Conservation (phyloP, 2,329 filamentous ascomycete species). For the Alternaria panax region DNA sequence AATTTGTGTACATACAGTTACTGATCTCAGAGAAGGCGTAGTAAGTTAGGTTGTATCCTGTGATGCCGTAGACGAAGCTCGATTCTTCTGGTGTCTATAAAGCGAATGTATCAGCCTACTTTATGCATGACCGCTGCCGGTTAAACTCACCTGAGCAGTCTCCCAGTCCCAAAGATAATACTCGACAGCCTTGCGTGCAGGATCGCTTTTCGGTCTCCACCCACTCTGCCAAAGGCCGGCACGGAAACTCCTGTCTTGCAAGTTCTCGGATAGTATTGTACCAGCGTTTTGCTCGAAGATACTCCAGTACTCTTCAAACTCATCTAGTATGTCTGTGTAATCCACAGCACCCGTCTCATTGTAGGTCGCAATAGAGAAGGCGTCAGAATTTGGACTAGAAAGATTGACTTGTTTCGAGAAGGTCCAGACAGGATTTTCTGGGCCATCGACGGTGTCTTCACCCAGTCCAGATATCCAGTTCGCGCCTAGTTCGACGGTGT, state of each 20-base stretch:
- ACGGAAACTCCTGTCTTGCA: conserved; percentile 68
- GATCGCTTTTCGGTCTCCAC: conserved; percentile 67
- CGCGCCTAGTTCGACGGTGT: conserved; percentile 69
- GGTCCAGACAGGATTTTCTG: conserved; percentile 69
- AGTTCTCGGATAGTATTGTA: conserved; percentile 63
- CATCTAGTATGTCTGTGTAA: conserved; percentile 60
- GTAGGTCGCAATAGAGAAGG: conserved; percentile 65
- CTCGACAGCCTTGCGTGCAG: conserved; percentile 66
- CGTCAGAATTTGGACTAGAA: conserved; percentile 65
- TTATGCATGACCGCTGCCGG: fast-evolving
- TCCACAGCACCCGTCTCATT: conserved; percentile 64
- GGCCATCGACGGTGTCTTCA: conserved; percentile 35
- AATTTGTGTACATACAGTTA: conserved; percentile 3
- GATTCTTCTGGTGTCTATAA: conserved; percentile 61
- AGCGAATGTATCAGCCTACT: not conserved
- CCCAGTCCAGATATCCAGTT: conserved; percentile 67
- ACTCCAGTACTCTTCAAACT: conserved; percentile 58
- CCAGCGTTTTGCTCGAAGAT: conserved; percentile 63
- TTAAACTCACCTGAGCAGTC: conserved; percentile 50
- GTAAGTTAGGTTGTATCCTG: conserved; percentile 61
- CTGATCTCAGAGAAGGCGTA: conserved; percentile 12
- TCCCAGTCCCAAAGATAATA: conserved; percentile 69
- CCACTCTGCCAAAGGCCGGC: conserved; percentile 66
- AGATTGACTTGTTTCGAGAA: conserved; percentile 66
- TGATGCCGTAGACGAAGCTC: conserved; percentile 63